These are phyloP conservation scores for Rhodotorula sphaerocarpa DNA, from an alignment of 768 basidiomycete genomes.

Conservation along the genomic window DNA sequence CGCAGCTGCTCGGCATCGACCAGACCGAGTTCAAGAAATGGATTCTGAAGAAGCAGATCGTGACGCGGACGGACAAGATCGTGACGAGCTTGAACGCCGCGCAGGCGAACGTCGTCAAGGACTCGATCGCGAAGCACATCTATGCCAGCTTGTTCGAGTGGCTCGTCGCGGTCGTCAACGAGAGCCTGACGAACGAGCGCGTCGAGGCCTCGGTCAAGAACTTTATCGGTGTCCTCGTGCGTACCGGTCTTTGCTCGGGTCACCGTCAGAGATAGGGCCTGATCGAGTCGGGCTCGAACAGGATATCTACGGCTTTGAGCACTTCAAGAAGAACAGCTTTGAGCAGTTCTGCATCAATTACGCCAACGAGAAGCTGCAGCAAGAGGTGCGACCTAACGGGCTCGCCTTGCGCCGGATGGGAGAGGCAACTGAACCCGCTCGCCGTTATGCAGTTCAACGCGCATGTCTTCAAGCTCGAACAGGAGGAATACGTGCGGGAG, in stretches of 20 bases:
- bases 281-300: background rate
- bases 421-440: too few relatives aligned
- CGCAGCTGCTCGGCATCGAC: slow-evolving; percentile 81
- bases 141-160: slow-evolving; percentile 99
- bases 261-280: background rate
- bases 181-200: slow-evolving; percentile 88
- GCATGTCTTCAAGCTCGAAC: slow-evolving; percentile 97
- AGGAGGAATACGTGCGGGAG: slow-evolving; percentile 97
- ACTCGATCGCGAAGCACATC: slow-evolving; percentile 95
- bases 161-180: slow-evolving; percentile 94
- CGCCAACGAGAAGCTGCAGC: slow-evolving; percentile 95
- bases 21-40: slow-evolving; percentile 94
- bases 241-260: slow-evolving; percentile 56
- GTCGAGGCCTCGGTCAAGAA: slow-evolving; percentile 70
- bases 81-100: slow-evolving; percentile 72
- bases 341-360: slow-evolving; percentile 99
- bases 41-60: slow-evolving; percentile 96
- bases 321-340: slow-evolving; percentile 47
- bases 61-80: slow-evolving; percentile 90
- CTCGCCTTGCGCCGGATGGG: too few relatives aligned
- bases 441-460: slow-evolving; percentile 95
- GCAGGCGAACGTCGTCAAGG: slow-evolving; percentile 86
- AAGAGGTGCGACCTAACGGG: slow-evolving; percentile 66
- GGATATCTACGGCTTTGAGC: slow-evolving; percentile 48
- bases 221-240: slow-evolving; percentile 93